Conservation (phyloP, 2,329 filamentous ascomycete genomes). For the Pestalotiopsis sp. region DNA sequence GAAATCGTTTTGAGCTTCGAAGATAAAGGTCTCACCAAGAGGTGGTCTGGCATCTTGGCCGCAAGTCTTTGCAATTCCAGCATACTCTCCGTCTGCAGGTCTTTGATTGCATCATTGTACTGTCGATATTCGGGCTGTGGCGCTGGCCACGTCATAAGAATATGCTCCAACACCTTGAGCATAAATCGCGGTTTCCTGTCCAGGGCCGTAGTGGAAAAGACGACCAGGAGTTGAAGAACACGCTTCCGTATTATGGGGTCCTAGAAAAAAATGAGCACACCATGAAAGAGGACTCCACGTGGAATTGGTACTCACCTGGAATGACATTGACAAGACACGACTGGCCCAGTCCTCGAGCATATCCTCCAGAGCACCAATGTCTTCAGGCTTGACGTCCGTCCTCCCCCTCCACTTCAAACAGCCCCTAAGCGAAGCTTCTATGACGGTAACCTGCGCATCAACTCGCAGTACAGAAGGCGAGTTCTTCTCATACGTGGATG, state of each 20-base stretch:
- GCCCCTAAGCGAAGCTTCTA: conserved; percentile 86
- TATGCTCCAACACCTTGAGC: conserved; percentile 87
- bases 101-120: conserved; percentile 88
- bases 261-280: conserved; percentile 34
- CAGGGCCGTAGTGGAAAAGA: conserved; percentile 80
- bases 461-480: conserved; percentile 76
- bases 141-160: conserved; percentile 79
- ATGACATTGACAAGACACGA: conserved; percentile 68
- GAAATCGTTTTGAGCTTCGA: background rate
- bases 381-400: conserved; percentile 36
- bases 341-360: conserved; percentile 74
- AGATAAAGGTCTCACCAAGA: conserved; percentile 52
- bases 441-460: conserved; percentile 87
- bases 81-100: conserved; percentile 82
- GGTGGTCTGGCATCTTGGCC: conserved; percentile 87
- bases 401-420: conserved; percentile 74
- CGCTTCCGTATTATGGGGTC: conserved; percentile 85
- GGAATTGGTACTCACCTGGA: conserved; percentile 53
- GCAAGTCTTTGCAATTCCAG: conserved; percentile 88
- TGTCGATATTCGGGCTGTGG: conserved; percentile 70
- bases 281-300: background rate
- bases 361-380: conserved; percentile 60
- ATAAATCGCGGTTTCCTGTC: conserved; percentile 80
- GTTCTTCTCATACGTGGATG: conserved; percentile 67
- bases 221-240: conserved; percentile 79